Base-by-base conservation (phyloP, 1,139 yeast genomes). In the Candida smagusa region DNA sequence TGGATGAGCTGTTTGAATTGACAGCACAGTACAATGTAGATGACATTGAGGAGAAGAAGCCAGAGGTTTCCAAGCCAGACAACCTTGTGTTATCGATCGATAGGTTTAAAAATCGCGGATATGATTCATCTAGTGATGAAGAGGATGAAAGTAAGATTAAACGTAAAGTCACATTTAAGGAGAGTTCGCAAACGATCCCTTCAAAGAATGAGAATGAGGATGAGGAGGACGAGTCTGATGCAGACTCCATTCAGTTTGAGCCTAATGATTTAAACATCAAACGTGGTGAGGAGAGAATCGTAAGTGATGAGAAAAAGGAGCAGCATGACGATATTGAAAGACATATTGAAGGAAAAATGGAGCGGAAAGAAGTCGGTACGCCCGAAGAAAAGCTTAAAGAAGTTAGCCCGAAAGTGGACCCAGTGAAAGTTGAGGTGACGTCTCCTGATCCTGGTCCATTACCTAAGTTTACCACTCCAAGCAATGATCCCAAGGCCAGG, bases 1-100 rank as follows among this genome's bases (percentile, higher is more conserved):
- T 29, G 33, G 32, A 19, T 7, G 30, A 12, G 12, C 33, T 24
- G 33, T 27, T 30, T 16, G 33, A 35, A 22, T 12, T 21, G n/a
- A 29, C 22, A 12, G 16, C 27, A 16, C 39, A 39, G 6, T 39
- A 38, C 34, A 44, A 48, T 12, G 42, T 34, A 9, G 43, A 36
- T 31, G 13, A 36, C 6, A 27, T 13, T 32, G 32, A 3, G 8
- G 33, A 31, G 8, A 13, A 32, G 3, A 31, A 33, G 28, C 38
- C 38, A 4, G 27, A 24, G 6, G 12, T 24, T 9, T 27, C 29
- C 12, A 27, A 11, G 13, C 29, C 12, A 12, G 9, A 12, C 9
- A 47, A 56, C 31, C 53, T 68, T 39, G 68, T 68, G 12, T 56
- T 69, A 22, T 65, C 72, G 6, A 66, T 68, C 30, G 75, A 69